Evolutionary conservation across 2,329 filamentous ascomycete genomes (phyloP).

Genomic region (Ilyonectria sp.): DNA sequence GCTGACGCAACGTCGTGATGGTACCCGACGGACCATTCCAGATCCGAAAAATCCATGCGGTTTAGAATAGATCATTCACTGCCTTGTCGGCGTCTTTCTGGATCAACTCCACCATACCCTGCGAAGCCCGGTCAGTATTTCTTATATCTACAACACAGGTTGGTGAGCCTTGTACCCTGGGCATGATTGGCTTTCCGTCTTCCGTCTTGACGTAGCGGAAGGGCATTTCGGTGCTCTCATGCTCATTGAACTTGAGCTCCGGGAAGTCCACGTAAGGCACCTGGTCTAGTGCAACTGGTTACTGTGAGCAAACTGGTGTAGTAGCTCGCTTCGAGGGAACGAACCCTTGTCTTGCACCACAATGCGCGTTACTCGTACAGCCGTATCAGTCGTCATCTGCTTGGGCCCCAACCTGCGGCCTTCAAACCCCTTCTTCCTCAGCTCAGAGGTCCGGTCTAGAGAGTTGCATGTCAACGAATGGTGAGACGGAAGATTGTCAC

Average conservation of each 20-base stretch:
- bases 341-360: constrained; percentile 88
- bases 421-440: constrained; percentile 92
- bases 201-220: constrained; percentile 91
- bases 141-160: background rate
- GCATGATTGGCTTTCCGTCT: constrained; percentile 89
- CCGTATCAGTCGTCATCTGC: constrained; percentile 99
- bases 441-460: constrained; percentile 92
- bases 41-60: background rate
- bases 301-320: constrained; percentile 29
- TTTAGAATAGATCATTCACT: constrained; percentile 85
- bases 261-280: constrained; percentile 90
- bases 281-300: constrained; percentile 79
- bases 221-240: constrained; percentile 97
- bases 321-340: constrained; percentile 44
- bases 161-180: constrained; percentile 73
- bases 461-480: constrained; percentile 30
- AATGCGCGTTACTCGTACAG: constrained; percentile 91
- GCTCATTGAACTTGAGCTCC: constrained; percentile 89
- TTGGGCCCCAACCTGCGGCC: constrained; percentile 90
- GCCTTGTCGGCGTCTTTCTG: constrained; percentile 94
- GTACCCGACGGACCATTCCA: background rate
- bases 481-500: constrained; percentile 10
- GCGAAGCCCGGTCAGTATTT: constrained; percentile 42
- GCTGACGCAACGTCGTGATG: constrained; percentile 1
- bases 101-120: constrained; percentile 97